Evolutionary conservation across 2,329 filamentous ascomycete genomes (phyloP), one percentile per base, ranked within the genome.

Genomic region (Cladosporium colombiae): DNA sequence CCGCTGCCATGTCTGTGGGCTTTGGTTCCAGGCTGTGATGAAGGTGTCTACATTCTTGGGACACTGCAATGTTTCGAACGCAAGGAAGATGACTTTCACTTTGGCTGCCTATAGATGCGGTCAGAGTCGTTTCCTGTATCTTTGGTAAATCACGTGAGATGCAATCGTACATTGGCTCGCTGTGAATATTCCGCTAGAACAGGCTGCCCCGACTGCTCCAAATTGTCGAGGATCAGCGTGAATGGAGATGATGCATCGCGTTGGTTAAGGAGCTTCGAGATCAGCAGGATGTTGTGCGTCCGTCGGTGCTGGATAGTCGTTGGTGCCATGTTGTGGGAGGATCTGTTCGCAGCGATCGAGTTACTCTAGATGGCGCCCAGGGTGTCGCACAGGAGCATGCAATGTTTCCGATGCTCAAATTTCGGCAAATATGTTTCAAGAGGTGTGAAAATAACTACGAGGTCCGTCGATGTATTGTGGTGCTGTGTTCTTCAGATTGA

Each of bases 241-340:
- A 98, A 88, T 2, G 94, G 94, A 58, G 92, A 96, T 16, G 90
- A 57, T 65, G 87, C 88, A 77, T 95, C 91, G 68, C 92, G 86
- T 65, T 92, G 82, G 74, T 89, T 91, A 69, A 97, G 83, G 1
- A 97, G 82, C 74, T 92, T 93, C 69, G 93, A 91, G 64, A 97
- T 88, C 2, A 96, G 83, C 2, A 96, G 86, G 25, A 96, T 81
- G 76, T 93, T 93, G 78, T 97, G 93, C 23, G 92, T 93, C 69
- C 92, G 87, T 33, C 91, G 85, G 74, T 96, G 91, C 50, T 65
- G 61, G 46, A 55, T 60, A 33, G 31, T 65, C 31, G 50, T 56
- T 16, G 64, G 37, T 62, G 64, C 58, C 57, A 62, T 65, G 35
- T 25, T 57, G 16, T n/a, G 14, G 6, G 7, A 53, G 16, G 37